A percentile compares a stretch with the other conserved stretches of the same genome.
Conservation (phyloP, 306 rosid genomes). For the Prunus dulcis region DNA sequence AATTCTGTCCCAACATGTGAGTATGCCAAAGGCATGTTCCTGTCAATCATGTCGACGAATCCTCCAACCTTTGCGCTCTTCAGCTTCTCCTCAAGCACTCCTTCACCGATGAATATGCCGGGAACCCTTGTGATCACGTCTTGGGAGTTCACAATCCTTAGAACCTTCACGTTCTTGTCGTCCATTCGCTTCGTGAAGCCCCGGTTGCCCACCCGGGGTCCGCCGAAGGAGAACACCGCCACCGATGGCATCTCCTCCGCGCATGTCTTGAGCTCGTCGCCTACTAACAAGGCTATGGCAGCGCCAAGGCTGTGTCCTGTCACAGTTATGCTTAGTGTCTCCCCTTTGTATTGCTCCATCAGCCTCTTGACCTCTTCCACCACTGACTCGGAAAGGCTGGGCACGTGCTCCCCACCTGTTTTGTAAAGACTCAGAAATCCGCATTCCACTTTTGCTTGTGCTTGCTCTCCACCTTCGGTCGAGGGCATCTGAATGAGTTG, state of each 20-base stretch:
- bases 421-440: slow-evolving; percentile 77
- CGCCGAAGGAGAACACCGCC: slow-evolving; percentile 85
- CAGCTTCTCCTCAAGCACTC: slow-evolving; percentile 37
- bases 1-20: slow-evolving; percentile 82
- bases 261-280: slow-evolving; percentile 59
- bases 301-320: slow-evolving; percentile 94
- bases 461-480: neutral
- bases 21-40: slow-evolving; percentile 54
- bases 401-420: slow-evolving; percentile 68
- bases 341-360: slow-evolving; percentile 55
- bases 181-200: slow-evolving; percentile 47
- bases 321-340: slow-evolving; percentile 64
- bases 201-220: slow-evolving; percentile 83
- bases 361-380: slow-evolving; percentile 62
- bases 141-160: slow-evolving; percentile 78
- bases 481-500: slow-evolving; percentile 37
- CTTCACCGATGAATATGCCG: slow-evolving; percentile 42
- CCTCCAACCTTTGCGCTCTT: slow-evolving; percentile 34
- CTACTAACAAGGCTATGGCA: slow-evolving; percentile 70
- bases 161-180: slow-evolving; percentile 48
- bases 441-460: slow-evolving; percentile 52
- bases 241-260: slow-evolving; percentile 44
- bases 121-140: slow-evolving; percentile 84
- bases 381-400: slow-evolving; percentile 65
- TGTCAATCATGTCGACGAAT: slow-evolving; percentile 45